Percentiles rank a stretch among this genome's conserved stretches.
Evolutionary conservation across 179 eudicot species (phyloP).

Genomic region (Heliamphora pulchella): DNA sequence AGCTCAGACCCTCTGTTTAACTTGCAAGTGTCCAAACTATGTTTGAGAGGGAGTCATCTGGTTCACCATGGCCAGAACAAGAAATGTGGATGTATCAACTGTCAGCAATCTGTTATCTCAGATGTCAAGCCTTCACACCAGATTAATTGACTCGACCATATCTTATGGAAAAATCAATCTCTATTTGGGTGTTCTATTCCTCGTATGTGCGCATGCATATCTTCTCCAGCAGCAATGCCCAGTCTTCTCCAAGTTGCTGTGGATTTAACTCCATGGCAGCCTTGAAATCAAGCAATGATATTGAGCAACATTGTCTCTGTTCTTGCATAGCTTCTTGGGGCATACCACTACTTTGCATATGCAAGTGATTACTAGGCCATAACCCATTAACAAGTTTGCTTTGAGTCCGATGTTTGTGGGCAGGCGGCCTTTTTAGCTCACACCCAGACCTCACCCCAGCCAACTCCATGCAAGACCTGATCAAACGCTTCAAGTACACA

Average conservation of each 20-base stretch:
- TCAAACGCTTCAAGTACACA: constrained; percentile 58
- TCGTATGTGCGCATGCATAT: constrained; percentile 55
- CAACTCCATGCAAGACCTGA: constrained; percentile 58
- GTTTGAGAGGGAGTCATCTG: constrained; percentile 27
- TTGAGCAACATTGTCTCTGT: constrained; percentile 24
- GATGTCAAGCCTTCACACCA: constrained; percentile 27
- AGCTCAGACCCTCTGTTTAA: constrained; percentile 28
- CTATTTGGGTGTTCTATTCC: constrained; percentile 32
- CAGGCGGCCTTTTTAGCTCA: constrained; percentile 25
- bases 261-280: constrained; percentile 76
- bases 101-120: not conserved
- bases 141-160: constrained; percentile 26
- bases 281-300: constrained; percentile 64
- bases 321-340: constrained; percentile 30
- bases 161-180: constrained; percentile 20
- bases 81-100: constrained; percentile 12
- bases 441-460: constrained; percentile 46
- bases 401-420: constrained; percentile 35
- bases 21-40: constrained; percentile 27
- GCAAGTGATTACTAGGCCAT: constrained; percentile 48
- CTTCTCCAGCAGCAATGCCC: constrained; percentile 74
- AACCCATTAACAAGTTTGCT: constrained; percentile 47
- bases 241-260: constrained; percentile 74
- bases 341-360: constrained; percentile 37
- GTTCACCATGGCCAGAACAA: constrained; percentile 17